A percentile compares a stretch with the other conserved stretches of the same genome.
These are phyloP conservation scores for Beauveria varroae DNA, from an alignment of 2,329 filamentous ascomycete genomes.

Conservation along the genomic window DNA sequence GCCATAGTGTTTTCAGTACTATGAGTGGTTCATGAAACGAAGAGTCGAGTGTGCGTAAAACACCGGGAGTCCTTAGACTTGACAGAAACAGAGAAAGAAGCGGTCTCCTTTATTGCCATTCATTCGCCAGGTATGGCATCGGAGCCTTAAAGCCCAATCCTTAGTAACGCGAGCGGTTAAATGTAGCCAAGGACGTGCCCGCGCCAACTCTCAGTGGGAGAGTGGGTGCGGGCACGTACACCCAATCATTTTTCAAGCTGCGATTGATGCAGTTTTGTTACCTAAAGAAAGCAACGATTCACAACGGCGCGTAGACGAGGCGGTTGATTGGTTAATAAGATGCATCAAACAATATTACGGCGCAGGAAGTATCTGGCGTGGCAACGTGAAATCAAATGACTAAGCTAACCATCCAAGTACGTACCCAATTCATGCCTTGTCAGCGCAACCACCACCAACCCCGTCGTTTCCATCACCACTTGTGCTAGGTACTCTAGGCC, in stretches of 20 bases:
- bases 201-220: no score
- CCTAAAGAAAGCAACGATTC: background rate
- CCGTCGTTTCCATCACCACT: background rate
- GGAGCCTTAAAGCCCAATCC: no score
- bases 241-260: no score
- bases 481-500: background rate
- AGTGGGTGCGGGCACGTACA: no score
- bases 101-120: background rate
- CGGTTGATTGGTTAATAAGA: background rate
- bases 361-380: background rate
- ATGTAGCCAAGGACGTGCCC: no score
- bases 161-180: no score
- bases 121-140: no score
- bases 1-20: background rate
- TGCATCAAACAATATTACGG: background rate
- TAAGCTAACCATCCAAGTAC: no score
- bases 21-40: background rate
- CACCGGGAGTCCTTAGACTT: no score
- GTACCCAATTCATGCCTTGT: background rate
- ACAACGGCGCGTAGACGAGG: background rate
- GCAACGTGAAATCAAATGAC: no score
- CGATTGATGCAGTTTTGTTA: no score
- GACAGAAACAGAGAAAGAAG: background rate
- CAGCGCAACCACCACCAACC: background rate
- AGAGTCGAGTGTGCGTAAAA: no score